Conservation (phyloP, 1,139 yeast genomes). For the Geotrichum candidum region DNA sequence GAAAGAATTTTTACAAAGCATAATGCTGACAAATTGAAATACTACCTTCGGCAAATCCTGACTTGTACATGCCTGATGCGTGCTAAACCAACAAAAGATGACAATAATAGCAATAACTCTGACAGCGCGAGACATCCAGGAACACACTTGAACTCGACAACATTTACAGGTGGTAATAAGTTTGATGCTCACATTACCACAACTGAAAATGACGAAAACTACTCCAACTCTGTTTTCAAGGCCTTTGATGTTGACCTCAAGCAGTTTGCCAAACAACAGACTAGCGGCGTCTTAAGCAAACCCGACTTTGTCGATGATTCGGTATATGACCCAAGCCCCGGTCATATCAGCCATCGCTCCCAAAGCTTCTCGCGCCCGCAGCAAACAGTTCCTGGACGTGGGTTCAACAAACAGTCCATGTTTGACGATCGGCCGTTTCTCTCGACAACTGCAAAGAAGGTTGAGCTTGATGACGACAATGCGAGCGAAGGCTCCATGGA, state of each 20-base stretch:
- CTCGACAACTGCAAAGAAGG: conserved; percentile 17
- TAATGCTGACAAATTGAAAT: conserved; percentile 10
- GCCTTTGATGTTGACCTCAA: conserved; percentile 12
- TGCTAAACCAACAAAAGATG: background rate
- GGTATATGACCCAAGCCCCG: too few relatives aligned
- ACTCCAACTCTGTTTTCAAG: background rate
- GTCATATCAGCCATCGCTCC: background rate
- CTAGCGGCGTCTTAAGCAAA: background rate
- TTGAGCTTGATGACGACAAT: conserved; percentile 14
- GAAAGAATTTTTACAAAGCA: conserved; percentile 15
- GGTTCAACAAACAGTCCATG: background rate
- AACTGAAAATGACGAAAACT: background rate
- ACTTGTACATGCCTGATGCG: conserved; percentile 4
- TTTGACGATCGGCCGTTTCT: conserved; percentile 7
- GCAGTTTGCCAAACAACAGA: conserved; percentile 10
- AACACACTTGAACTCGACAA: background rate
- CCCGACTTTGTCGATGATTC: background rate
- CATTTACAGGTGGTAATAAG: background rate
- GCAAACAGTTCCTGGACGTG: background rate
- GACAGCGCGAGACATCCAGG: background rate
- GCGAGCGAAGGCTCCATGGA: conserved; percentile 19
- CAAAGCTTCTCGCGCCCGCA: background rate
- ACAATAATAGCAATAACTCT: background rate
- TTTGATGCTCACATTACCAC: too few relatives aligned
- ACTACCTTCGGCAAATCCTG: conserved; percentile 5